A percentile compares a stretch with the other conserved stretches of the same genome.
phyloP scores from a whole-genome alignment of 2,329 filamentous ascomycete species.

The Colletotrichum tofieldiae region DNA sequence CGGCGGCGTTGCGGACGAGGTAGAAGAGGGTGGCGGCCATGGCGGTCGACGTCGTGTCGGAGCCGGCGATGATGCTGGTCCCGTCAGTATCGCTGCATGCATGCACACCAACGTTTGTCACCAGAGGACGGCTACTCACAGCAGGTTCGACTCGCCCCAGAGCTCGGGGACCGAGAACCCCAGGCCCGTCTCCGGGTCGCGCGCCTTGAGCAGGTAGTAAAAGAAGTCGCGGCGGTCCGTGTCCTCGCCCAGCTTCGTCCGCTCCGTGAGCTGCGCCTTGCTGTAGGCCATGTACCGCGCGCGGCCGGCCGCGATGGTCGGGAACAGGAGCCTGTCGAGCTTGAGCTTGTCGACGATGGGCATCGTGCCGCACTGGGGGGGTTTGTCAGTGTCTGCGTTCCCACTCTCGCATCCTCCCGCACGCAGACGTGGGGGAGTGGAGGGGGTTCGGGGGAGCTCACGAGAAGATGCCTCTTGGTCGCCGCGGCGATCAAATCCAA shows the following conservation, averaged over 20 bases:
- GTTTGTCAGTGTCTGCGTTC: neutral
- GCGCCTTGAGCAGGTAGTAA: slow-evolving; percentile 80
- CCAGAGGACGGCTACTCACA: slow-evolving; percentile 58
- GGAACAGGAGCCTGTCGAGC: slow-evolving; percentile 79
- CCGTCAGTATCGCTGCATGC: neutral
- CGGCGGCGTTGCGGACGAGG: slow-evolving; percentile 67
- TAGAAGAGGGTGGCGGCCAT: slow-evolving; percentile 76
- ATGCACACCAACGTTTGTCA: neutral
- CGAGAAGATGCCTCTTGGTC: slow-evolving; percentile 78
- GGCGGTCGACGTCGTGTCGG: slow-evolving; percentile 81
- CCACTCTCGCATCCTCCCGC: too few species aligned
- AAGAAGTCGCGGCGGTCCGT: slow-evolving; percentile 82
- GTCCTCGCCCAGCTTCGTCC: slow-evolving; percentile 76
- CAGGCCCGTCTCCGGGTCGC: slow-evolving; percentile 79
- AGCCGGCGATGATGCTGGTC: slow-evolving; percentile 76
- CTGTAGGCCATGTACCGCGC: slow-evolving; percentile 81
- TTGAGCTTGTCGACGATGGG: slow-evolving; percentile 77
- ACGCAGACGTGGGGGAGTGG: too few species aligned
- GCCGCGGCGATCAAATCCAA: slow-evolving; percentile 78
- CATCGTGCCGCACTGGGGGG: slow-evolving; percentile 77
- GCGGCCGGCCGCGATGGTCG: slow-evolving; percentile 75
- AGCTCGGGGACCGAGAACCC: slow-evolving; percentile 77
- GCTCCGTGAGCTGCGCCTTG: slow-evolving; percentile 76
- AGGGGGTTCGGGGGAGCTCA: slow-evolving; percentile 56
- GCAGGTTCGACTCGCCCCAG: slow-evolving; percentile 79